Conservation (phyloP, 768 basidiomycete species). For the Auriscalpium vulgare region DNA sequence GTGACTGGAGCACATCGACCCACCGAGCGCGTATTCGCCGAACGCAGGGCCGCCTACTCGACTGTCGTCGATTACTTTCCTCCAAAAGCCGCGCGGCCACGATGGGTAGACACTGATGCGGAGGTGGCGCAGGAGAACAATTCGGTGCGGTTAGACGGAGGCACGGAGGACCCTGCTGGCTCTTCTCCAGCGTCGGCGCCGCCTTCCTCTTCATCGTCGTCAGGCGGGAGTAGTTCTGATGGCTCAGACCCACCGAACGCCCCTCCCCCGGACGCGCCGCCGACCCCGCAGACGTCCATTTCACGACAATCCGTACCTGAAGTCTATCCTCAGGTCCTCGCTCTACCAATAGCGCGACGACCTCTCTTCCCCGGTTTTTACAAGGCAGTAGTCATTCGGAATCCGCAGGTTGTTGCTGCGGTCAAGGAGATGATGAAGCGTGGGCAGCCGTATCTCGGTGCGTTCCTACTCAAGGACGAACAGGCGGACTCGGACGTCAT, state of each 20-base stretch:
- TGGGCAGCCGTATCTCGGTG: slow-evolving; percentile 94
- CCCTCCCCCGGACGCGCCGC: slow-evolving; percentile 30
- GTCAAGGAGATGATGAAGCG: slow-evolving; percentile 96
- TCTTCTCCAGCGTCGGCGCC: slow-evolving; percentile 27
- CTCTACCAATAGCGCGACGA: slow-evolving; percentile 88
- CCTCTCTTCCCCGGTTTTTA: slow-evolving; percentile 98
- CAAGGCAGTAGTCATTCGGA: slow-evolving; percentile 91
- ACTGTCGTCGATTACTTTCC: slow-evolving; percentile 1
- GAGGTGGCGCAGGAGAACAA: neutral
- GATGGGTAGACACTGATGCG: neutral
- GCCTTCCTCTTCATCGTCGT: slow-evolving; percentile 34
- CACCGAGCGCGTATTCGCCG: neutral
- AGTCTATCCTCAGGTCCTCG: slow-evolving; percentile 87
- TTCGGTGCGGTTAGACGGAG: slow-evolving; percentile 6
- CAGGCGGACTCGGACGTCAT: slow-evolving; percentile 90
- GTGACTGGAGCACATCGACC: neutral
- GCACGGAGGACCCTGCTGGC: slow-evolving; percentile 7
- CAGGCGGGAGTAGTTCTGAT: slow-evolving; percentile 29
- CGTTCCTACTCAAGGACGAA: slow-evolving; percentile 93
- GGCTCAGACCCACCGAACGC: slow-evolving; percentile 31
- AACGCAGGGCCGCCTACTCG: neutral
- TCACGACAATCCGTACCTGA: slow-evolving; percentile 87
- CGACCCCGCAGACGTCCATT: slow-evolving; percentile 44
- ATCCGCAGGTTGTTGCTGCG: slow-evolving; percentile 85
- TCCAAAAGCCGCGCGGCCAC: neutral